A percentile compares a stretch with the other conserved stretches of the same genome.
phyloP scores from a whole-genome alignment of 345 rosid genomes.

The Barbarea vulgaris region DNA sequence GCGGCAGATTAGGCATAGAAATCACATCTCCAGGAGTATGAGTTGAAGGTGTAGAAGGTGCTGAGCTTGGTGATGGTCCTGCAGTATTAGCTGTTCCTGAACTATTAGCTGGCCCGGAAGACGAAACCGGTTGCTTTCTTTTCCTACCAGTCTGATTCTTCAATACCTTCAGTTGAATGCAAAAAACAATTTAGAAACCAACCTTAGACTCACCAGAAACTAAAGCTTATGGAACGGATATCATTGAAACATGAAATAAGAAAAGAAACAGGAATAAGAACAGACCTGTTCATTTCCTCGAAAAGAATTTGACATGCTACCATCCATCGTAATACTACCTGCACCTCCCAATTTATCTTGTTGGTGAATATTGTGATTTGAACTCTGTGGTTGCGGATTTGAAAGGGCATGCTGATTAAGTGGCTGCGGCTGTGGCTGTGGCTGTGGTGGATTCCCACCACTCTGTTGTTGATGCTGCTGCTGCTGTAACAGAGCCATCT shows the following conservation, averaged over 20 bases:
- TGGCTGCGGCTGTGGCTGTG: conserved; percentile 48
- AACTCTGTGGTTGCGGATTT: conserved; percentile 76
- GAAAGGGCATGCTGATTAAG: conserved; percentile 65
- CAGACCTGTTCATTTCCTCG: conserved; percentile 98
- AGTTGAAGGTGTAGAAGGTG: conserved; percentile 97
- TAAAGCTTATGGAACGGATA: not conserved
- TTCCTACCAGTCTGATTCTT: conserved; percentile 95
- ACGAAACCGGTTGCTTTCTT: conserved; percentile 95
- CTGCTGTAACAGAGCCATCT: conserved; percentile 68
- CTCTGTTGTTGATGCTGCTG: conserved; percentile 66
- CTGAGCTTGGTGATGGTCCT: conserved; percentile 99
- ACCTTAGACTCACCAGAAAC: conserved; percentile 14
- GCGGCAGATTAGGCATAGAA: conserved; percentile 88
- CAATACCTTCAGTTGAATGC: conserved; percentile 62
- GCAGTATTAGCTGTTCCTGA: conserved; percentile 98
- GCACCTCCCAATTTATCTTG: conserved; percentile 87
- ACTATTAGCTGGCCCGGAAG: conserved; percentile 99
- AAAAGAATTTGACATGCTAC: conserved; percentile 86
- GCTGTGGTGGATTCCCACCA: conserved; percentile 53
- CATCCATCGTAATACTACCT: conserved; percentile 73
- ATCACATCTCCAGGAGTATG: conserved; percentile 96
- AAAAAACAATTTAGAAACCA: conserved; percentile 48
- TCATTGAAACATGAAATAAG: not conserved
- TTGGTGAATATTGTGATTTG: conserved; percentile 70
- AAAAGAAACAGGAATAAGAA: conserved; percentile 25